phyloP scores from a whole-genome alignment of 805 yeast genomes.

The Zygosaccharomyces pseudorouxii region DNA sequence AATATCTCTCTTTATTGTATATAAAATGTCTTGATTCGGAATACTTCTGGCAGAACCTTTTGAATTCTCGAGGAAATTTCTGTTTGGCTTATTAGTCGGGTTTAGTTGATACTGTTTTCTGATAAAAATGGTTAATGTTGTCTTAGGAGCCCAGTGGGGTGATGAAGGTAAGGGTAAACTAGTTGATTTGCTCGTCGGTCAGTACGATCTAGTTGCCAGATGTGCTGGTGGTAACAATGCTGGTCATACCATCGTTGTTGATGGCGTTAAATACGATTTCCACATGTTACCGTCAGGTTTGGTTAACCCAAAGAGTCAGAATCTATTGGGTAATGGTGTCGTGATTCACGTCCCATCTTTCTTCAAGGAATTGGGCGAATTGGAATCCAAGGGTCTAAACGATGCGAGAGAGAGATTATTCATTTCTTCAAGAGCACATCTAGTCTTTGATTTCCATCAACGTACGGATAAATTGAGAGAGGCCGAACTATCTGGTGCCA shows the following conservation, averaged over 20 bases:
- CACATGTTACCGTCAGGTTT: constrained; percentile 99
- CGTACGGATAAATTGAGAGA: constrained; percentile 93
- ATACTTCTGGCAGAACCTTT: neutral
- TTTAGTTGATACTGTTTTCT: neutral
- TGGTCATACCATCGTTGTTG: constrained; percentile 96
- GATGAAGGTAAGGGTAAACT: constrained; percentile 99
- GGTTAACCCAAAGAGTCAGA: constrained; percentile 85
- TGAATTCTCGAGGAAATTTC: neutral
- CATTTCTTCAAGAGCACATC: constrained; percentile 88
- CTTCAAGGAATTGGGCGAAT: constrained; percentile 75
- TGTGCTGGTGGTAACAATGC: constrained; percentile 99
- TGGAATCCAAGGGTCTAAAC: constrained; percentile 74
- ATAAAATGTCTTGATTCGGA: neutral
- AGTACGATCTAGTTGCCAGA: constrained; percentile 94
- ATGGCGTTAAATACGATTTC: constrained; percentile 86
- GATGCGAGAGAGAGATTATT: constrained; percentile 63
- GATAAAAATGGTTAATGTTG: constrained; percentile 54
- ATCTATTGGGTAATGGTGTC: constrained; percentile 92
- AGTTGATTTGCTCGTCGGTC: constrained; percentile 91
- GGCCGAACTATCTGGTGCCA: constrained; percentile 62
- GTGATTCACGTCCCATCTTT: constrained; percentile 93
- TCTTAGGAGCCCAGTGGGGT: constrained; percentile 99
- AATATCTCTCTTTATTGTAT: neutral
- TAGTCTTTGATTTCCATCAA: constrained; percentile 98
- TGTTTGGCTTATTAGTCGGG: neutral